phyloP scores from a whole-genome alignment of 805 yeast species.

The Candida tammaniensis region DNA sequence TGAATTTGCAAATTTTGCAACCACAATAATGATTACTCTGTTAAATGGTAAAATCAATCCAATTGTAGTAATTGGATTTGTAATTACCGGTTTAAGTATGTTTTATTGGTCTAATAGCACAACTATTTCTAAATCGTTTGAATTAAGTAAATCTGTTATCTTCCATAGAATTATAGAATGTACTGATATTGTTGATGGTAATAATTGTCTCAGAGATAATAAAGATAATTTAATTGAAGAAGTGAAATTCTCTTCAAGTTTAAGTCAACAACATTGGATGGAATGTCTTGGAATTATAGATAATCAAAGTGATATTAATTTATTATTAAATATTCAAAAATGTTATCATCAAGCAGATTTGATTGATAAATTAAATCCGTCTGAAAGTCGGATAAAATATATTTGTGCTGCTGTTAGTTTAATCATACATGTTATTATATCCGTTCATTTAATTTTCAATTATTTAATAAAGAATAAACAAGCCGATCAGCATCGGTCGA shows the following conservation, averaged over 20 bases:
- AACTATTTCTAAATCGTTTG: background rate
- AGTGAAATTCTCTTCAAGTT: background rate
- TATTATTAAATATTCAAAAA: constrained; percentile 21
- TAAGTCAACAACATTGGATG: constrained; percentile 5
- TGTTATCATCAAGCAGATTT: constrained; percentile 24
- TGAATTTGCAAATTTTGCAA: constrained; percentile 1
- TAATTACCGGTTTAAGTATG: background rate
- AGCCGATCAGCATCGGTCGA: background rate
- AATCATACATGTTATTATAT: constrained; percentile 5
- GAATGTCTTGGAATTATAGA: constrained; percentile 17
- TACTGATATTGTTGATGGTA: constrained; percentile 18
- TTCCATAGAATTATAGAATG: constrained; percentile 15
- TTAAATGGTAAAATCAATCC: constrained; percentile 1
- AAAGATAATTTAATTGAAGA: constrained; percentile 11
- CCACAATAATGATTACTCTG: constrained; percentile 5
- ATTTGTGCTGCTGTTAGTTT: constrained; percentile 3
- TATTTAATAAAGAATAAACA: constrained; percentile 2
- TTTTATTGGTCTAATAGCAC: constrained; percentile 1
- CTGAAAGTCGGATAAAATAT: background rate
- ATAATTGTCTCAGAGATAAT: constrained; percentile 16
- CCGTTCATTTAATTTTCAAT: constrained; percentile 2
- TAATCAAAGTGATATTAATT: constrained; percentile 17
- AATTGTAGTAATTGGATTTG: constrained; percentile 1
- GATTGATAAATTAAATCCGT: constrained; percentile 6
- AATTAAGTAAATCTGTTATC: constrained; percentile 3